Evolutionary conservation across 805 yeast species (phyloP).

Genomic region (Saccharomycopsis javanensis): DNA sequence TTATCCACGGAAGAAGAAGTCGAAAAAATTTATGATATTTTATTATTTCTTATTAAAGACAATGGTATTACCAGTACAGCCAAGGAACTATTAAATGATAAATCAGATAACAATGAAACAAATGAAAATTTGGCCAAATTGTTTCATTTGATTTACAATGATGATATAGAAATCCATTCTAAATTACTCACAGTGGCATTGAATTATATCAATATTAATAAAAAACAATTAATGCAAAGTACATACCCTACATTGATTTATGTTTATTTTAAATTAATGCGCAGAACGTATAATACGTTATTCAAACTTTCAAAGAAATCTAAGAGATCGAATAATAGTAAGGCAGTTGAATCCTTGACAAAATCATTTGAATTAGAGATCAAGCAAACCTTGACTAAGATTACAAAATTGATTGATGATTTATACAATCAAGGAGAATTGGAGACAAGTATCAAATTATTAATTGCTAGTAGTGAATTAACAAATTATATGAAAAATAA

Average conservation of each 20-base stretch:
- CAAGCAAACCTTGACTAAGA: slow-evolving; percentile 58
- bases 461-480: slow-evolving; percentile 57
- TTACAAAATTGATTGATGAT: slow-evolving; percentile 62
- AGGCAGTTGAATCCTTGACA: slow-evolving; percentile 17
- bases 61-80: slow-evolving; percentile 20
- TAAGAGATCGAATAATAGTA: slow-evolving; percentile 21
- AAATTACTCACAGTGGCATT: slow-evolving; percentile 35
- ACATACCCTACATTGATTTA: slow-evolving; percentile 73
- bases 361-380: slow-evolving; percentile 21
- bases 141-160: slow-evolving; percentile 50
- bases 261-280: slow-evolving; percentile 48
- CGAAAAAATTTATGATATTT: slow-evolving; percentile 48
- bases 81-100: slow-evolving; percentile 23
- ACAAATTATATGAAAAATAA: slow-evolving; percentile 71
- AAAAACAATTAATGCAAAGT: slow-evolving; percentile 46
- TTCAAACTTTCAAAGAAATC: slow-evolving; percentile 20
- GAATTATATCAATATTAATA: slow-evolving; percentile 41
- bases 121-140: slow-evolving; percentile 45
- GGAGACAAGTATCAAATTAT: slow-evolving; percentile 32
- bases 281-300: slow-evolving; percentile 32
- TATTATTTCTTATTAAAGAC: slow-evolving; percentile 42
- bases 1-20: slow-evolving; percentile 40
- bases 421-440: slow-evolving; percentile 35
- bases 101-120: slow-evolving; percentile 6
- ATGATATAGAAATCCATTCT: slow-evolving; percentile 37